These are phyloP conservation scores for Collybia sp. DNA, from an alignment of 768 basidiomycete species.

Conservation along the genomic window DNA sequence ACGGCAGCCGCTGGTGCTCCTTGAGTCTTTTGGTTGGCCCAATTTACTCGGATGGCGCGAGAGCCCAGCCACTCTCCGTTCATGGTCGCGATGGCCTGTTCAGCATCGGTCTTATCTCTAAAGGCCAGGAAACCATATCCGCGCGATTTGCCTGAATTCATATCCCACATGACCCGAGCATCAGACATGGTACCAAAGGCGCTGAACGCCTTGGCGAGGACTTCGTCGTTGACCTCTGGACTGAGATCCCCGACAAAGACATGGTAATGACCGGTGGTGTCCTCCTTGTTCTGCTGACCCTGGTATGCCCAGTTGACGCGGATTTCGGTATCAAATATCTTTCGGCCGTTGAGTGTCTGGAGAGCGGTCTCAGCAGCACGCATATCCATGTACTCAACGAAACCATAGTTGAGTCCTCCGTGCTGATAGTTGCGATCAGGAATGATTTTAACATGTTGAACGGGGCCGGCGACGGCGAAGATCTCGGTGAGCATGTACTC, in stretches of 20 bases:
- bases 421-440: constrained; percentile 99
- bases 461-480: constrained; percentile 93
- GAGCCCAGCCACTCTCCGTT: constrained; percentile 99
- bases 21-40: constrained; percentile 99
- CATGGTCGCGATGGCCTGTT: constrained; percentile 99
- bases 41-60: constrained; percentile 97
- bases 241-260: constrained; percentile 99
- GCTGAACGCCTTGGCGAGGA: constrained; percentile 93
- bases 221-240: constrained; percentile 97
- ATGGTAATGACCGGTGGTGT: constrained; percentile 95
- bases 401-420: constrained; percentile 98
- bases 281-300: constrained; percentile 97
- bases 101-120: constrained; percentile 98
- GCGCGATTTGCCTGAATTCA: constrained; percentile 98
- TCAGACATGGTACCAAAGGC: constrained; percentile 97
- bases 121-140: constrained; percentile 99
- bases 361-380: constrained; percentile 98
- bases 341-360: constrained; percentile 96
- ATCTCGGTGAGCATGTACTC: constrained; percentile 99
- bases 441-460: constrained; percentile 99
- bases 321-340: constrained; percentile 99
- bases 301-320: constrained; percentile 99
- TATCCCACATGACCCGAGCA: constrained; percentile 99
- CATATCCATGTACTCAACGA: constrained; percentile 99
- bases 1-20: constrained; percentile 37